Percentiles rank a stretch among this genome's conserved stretches.
Conservation (phyloP, 352 stramenopile genomes). For the Phytophthora lateralis region DNA sequence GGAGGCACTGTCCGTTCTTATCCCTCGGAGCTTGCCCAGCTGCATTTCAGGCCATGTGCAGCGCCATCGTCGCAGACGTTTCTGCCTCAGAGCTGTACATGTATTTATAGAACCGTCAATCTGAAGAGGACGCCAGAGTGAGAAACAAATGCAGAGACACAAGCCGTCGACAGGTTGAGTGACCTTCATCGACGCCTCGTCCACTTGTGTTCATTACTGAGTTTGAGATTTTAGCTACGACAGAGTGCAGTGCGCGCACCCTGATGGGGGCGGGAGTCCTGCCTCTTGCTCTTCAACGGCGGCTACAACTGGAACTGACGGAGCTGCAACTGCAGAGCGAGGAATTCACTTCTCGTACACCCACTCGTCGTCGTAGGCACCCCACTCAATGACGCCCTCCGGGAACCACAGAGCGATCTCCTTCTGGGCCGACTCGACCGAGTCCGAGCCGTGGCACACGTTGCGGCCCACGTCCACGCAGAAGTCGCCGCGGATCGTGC, state of each 20-base stretch:
- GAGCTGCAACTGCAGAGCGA: background rate
- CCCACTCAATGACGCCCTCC: conserved; percentile 92
- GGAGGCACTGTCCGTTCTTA: conserved; percentile 17
- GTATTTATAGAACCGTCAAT: conserved; percentile 4
- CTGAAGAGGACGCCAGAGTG: background rate
- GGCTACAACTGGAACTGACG: background rate
- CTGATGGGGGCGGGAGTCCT: conserved; percentile 12
- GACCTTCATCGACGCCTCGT: background rate
- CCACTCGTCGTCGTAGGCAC: conserved; percentile 91
- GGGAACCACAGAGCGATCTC: conserved; percentile 99
- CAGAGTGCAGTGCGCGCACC: conserved; percentile 22
- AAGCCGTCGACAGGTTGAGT: background rate
- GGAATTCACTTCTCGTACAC: conserved; percentile 94
- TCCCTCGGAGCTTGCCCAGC: background rate
- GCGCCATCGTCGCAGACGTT: conserved; percentile 25
- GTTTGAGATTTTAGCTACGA: background rate
- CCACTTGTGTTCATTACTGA: conserved; percentile 15
- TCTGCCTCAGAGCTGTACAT: background rate
- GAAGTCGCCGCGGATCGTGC: conserved; percentile 95
- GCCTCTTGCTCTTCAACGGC: conserved; percentile 8
- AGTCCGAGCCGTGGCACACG: conserved; percentile 94
- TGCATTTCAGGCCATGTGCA: conserved; percentile 1
- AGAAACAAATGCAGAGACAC: conserved; percentile 13
- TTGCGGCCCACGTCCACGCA: conserved; percentile 91
- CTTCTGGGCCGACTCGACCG: conserved; percentile 96